Evolutionary conservation across 176 grass and related monocot genomes (phyloP).

Genomic region (Phoenix dactylifera): DNA sequence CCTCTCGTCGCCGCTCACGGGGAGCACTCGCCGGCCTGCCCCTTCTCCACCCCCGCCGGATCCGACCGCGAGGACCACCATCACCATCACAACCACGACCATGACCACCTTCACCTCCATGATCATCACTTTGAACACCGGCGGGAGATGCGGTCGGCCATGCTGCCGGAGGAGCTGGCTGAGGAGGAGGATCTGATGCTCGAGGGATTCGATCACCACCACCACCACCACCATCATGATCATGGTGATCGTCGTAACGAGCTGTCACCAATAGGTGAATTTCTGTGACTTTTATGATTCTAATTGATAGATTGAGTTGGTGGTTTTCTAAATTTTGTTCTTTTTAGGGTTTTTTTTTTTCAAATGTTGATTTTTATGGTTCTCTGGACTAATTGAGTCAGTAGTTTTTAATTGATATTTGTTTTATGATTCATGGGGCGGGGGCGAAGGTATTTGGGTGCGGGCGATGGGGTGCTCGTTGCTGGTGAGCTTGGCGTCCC

Average conservation of each 20-base stretch:
- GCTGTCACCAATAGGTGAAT: conserved; percentile 53
- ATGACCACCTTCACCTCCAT: conserved; percentile 9
- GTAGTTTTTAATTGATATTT: neutral
- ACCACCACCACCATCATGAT: conserved; percentile 27
- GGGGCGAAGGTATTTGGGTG: conserved; percentile 64
- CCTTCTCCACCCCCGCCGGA: conserved; percentile 25
- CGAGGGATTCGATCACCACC: conserved; percentile 26
- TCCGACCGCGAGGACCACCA: conserved; percentile 16
- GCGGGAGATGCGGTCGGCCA: conserved; percentile 37
- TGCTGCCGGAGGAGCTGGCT: conserved; percentile 78
- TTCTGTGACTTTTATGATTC: neutral
- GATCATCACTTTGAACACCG: conserved; percentile 11
- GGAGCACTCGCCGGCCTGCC: conserved; percentile 19
- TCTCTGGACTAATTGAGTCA: neutral
- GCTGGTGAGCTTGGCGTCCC: conserved; percentile 88
- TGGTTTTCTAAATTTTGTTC: conserved; percentile 1
- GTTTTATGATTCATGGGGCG: conserved; percentile 2
- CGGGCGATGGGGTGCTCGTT: conserved; percentile 94
- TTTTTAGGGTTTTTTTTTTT: neutral
- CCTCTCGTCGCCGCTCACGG: conserved; percentile 20
- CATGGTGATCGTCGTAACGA: conserved; percentile 32
- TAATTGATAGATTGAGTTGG: neutral
- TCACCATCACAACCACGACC: conserved; percentile 28
- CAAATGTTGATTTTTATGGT: conserved; percentile 3
- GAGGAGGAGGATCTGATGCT: conserved; percentile 93